A percentile compares a stretch with the other conserved stretches of the same genome.
These are phyloP conservation scores for Dacryopinax spathularia DNA, from an alignment of 768 basidiomycete genomes.

Conservation along the genomic window DNA sequence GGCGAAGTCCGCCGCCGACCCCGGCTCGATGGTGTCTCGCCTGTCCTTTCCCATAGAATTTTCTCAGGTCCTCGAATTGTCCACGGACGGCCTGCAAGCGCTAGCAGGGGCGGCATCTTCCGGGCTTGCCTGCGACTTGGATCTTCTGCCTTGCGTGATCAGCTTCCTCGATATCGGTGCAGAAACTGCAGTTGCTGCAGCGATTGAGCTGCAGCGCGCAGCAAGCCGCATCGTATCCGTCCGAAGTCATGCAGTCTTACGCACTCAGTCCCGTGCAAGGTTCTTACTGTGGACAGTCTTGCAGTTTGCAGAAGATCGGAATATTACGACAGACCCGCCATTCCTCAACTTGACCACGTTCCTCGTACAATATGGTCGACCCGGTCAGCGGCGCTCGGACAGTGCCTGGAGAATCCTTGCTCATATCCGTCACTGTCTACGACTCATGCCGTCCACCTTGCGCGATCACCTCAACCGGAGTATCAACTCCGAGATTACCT, in stretches of 20 bases:
- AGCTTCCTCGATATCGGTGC: background rate
- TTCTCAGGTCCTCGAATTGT: background rate
- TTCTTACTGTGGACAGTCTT: slow-evolving; percentile 10
- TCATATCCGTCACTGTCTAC: slow-evolving; percentile 56
- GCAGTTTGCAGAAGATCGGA: slow-evolving; percentile 5
- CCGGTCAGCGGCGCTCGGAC: slow-evolving; percentile 53
- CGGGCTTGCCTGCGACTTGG: background rate
- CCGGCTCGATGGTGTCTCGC: background rate
- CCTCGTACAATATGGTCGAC: slow-evolving; percentile 59
- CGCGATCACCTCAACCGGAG: background rate
- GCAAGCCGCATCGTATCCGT: background rate
- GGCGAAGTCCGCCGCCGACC: background rate
- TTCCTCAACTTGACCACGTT: slow-evolving; percentile 76
- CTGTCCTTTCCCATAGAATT: background rate
- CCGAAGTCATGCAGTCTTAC: slow-evolving; percentile 7
- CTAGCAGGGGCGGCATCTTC: background rate
- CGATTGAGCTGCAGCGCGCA: background rate
- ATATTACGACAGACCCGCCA: slow-evolving; percentile 39
- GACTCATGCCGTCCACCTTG: slow-evolving; percentile 25
- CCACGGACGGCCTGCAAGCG: background rate
- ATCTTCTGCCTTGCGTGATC: background rate
- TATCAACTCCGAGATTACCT: background rate
- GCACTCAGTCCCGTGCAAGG: background rate
- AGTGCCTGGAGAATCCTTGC: slow-evolving; percentile 61
- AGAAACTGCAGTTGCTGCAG: background rate